Conservation (phyloP, 2,329 filamentous ascomycete species). For the Phialophora tarda region DNA sequence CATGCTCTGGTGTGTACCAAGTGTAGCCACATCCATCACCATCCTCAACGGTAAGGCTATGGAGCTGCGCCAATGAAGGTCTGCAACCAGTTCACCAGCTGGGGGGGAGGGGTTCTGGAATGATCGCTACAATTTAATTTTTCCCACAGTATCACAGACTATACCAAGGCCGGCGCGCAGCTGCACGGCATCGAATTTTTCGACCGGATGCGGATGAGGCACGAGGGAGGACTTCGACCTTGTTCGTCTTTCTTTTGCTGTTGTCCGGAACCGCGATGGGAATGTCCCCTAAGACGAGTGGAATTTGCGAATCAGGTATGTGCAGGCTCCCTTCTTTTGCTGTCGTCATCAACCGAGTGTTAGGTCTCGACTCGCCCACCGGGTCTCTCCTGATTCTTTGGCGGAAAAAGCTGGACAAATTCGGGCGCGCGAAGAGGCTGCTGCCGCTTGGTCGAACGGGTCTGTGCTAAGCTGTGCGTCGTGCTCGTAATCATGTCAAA, state of each 20-base stretch:
- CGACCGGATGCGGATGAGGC: not conserved
- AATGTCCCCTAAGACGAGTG: not conserved
- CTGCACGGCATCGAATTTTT: not conserved
- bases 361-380: not conserved
- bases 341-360: not conserved
- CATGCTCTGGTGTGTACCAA: not conserved
- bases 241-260: not conserved
- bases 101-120: not conserved
- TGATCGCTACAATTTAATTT: not conserved
- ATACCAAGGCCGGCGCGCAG: not conserved
- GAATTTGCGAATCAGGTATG: not conserved
- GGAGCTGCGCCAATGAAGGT: not conserved
- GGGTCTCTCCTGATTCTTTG: not conserved
- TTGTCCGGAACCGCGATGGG: not conserved
- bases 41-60: not conserved
- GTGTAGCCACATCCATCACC: not conserved
- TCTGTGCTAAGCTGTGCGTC: not conserved
- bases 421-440: not conserved
- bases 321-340: not conserved
- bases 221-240: not conserved
- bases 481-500: not conserved
- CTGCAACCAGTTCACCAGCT: not conserved
- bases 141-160: not conserved
- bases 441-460: not conserved
- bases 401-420: not conserved